Percentiles rank a stretch among this genome's conserved stretches.
Conservation (phyloP, 805 yeast species). For the Metschnikowia anglica region DNA sequence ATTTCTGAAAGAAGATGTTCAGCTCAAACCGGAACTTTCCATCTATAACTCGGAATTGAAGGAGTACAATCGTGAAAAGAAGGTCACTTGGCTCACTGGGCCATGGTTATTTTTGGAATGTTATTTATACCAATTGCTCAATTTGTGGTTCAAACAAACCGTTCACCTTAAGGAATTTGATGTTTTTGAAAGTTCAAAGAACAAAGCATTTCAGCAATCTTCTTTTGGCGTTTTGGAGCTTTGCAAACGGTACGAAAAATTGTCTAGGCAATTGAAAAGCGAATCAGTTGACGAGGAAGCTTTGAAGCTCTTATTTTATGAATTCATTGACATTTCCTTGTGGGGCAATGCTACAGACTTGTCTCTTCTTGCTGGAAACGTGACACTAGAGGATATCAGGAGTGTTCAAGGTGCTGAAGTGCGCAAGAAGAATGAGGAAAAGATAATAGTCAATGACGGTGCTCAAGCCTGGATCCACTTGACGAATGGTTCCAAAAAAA, state of each 20-base stretch:
- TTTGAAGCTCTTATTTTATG: slow-evolving; percentile 64
- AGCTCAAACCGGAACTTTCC: slow-evolving; percentile 47
- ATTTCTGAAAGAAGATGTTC: slow-evolving; percentile 34
- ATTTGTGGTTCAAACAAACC: slow-evolving; percentile 45
- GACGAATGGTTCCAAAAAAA: slow-evolving; percentile 31
- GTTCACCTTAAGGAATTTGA: slow-evolving; percentile 49
- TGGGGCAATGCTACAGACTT: slow-evolving; percentile 99
- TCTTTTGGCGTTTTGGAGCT: slow-evolving; percentile 77
- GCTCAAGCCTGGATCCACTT: slow-evolving; percentile 60
- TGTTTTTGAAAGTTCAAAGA: slow-evolving; percentile 68
- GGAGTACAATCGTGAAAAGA: slow-evolving; percentile 24
- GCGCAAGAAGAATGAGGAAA: slow-evolving; percentile 75
- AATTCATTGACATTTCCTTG: slow-evolving; percentile 80
- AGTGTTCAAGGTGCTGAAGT: slow-evolving; percentile 89
- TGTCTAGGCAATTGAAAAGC: slow-evolving; percentile 26
- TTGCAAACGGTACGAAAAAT: slow-evolving; percentile 56
- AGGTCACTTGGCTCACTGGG: slow-evolving; percentile 70
- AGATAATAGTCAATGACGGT: slow-evolving; percentile 77
- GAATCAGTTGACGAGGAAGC: slow-evolving; percentile 37
- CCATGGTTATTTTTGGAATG: slow-evolving; percentile 93
- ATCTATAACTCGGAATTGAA: slow-evolving; percentile 60
- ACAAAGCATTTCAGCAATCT: slow-evolving; percentile 72
- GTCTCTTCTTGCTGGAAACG: slow-evolving; percentile 84
- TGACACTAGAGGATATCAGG: slow-evolving; percentile 78
- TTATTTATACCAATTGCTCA: slow-evolving; percentile 69